These are phyloP conservation scores for Annulohypoxylon moriforme DNA, from an alignment of 495 filamentous ascomycete genomes.

Conservation along the genomic window DNA sequence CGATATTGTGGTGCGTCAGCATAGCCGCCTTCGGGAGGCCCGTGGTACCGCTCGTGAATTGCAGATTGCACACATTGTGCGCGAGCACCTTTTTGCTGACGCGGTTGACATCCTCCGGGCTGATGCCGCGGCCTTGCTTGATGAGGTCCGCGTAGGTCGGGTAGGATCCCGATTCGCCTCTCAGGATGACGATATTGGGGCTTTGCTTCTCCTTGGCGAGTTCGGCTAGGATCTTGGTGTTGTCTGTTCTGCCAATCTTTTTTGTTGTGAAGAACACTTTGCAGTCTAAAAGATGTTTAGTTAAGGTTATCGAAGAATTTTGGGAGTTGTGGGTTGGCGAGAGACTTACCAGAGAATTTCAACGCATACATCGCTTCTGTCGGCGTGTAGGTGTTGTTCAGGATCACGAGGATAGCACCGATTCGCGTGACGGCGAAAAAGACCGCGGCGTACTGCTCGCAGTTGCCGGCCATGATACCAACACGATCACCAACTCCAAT, in stretches of 20 bases:
- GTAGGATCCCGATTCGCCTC: conserved; percentile 62
- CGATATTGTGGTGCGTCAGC: conserved; percentile 77
- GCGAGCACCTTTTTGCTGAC: conserved; percentile 62
- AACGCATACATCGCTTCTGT: conserved; percentile 71
- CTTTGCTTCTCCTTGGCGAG: conserved; percentile 56
- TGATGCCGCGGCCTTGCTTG: conserved; percentile 54
- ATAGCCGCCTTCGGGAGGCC: conserved; percentile 80
- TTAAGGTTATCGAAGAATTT: neutral
- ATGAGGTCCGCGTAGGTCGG: conserved; percentile 65
- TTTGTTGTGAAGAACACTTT: conserved; percentile 72
- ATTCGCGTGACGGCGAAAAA: conserved; percentile 75
- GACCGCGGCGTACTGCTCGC: conserved; percentile 73
- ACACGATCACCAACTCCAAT: conserved; percentile 72
- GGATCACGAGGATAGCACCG: conserved; percentile 73
- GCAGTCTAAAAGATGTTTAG: conserved; percentile 55
- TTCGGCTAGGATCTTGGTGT: conserved; percentile 63
- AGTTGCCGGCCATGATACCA: conserved; percentile 78
- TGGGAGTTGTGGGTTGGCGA: neutral
- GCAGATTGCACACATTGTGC: conserved; percentile 74
- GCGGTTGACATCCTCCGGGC: conserved; percentile 47
- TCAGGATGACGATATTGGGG: conserved; percentile 65
- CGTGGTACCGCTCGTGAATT: conserved; percentile 78
- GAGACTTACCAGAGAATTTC: conserved; percentile 67
- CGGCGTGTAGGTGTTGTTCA: conserved; percentile 78
- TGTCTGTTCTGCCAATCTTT: conserved; percentile 67